Evolutionary conservation across 2,329 filamentous ascomycete species (phyloP).

Genomic region (Monilinia fructicola): DNA sequence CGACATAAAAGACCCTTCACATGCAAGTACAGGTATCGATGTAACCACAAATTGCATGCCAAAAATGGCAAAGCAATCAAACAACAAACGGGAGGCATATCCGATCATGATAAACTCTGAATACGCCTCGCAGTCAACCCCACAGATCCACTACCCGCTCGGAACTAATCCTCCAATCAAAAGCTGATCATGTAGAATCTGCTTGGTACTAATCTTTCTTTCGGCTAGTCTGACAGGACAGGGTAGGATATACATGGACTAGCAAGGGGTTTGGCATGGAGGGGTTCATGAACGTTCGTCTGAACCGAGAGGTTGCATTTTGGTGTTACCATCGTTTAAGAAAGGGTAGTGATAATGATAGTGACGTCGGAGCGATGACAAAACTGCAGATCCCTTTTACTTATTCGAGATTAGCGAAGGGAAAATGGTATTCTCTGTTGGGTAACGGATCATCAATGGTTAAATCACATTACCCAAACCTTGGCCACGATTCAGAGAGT

Average conservation of each 20-base stretch:
- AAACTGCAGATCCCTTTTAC: no score
- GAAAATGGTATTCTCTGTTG: not conserved
- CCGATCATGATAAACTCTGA: not conserved
- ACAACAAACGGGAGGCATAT: not conserved
- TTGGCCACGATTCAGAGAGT: no score
- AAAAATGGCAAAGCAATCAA: not conserved
- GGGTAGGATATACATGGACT: not conserved
- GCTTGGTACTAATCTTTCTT: not conserved
- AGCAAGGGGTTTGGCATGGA: not conserved
- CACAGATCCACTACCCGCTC: not conserved
- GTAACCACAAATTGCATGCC: no score
- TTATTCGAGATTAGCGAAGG: not conserved
- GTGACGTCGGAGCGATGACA: not conserved
- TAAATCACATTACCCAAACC: no score
- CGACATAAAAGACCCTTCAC: no score
- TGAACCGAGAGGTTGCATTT: not conserved
- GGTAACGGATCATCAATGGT: no score
- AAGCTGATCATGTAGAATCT: not conserved
- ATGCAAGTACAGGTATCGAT: no score
- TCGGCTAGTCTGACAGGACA: not conserved
- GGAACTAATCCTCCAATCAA: not conserved
- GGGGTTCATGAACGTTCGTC: not conserved
- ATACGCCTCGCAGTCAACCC: constrained; percentile 20
- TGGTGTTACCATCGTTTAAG: not conserved
- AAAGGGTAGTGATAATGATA: not conserved